Evolutionary conservation across 1,139 yeast genomes (phyloP).

Genomic region (Saccharomyces hybrid): DNA sequence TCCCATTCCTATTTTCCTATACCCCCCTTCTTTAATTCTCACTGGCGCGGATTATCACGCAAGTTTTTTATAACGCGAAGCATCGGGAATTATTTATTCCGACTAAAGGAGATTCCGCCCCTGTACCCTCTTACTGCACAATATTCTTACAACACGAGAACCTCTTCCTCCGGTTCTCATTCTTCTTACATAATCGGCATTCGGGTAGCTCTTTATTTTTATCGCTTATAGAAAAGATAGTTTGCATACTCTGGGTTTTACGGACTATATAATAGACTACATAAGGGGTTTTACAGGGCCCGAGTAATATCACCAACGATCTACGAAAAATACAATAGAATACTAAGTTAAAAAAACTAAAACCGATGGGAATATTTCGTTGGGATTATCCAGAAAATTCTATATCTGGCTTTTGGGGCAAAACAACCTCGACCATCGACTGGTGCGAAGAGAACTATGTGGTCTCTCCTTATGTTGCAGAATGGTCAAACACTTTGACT

Average conservation of each 20-base stretch:
- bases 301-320: not conserved
- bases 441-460: conserved; percentile 96
- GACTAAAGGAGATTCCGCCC: not conserved
- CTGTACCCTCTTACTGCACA: not conserved
- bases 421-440: conserved; percentile 59
- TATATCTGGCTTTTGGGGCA: conserved; percentile 32
- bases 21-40: not conserved
- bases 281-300: not conserved
- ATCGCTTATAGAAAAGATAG: not conserved
- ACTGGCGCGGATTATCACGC: not conserved
- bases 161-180: not conserved
- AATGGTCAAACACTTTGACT: conserved; percentile 71
- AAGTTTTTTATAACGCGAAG: not conserved
- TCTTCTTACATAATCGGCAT: not conserved
- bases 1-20: not conserved
- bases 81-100: not conserved
- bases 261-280: not conserved
- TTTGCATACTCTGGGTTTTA: not conserved
- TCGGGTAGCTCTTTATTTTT: not conserved
- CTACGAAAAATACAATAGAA: not conserved
- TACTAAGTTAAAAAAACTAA: not conserved
- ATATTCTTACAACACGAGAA: not conserved
- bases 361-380: conserved; percentile 7
- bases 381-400: conserved; percentile 31
- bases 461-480: conserved; percentile 71